A percentile compares a stretch with the other conserved stretches of the same genome.
Conservation (phyloP, 2,329 filamentous ascomycete genomes). For the Hymenoscyphus linearis region DNA sequence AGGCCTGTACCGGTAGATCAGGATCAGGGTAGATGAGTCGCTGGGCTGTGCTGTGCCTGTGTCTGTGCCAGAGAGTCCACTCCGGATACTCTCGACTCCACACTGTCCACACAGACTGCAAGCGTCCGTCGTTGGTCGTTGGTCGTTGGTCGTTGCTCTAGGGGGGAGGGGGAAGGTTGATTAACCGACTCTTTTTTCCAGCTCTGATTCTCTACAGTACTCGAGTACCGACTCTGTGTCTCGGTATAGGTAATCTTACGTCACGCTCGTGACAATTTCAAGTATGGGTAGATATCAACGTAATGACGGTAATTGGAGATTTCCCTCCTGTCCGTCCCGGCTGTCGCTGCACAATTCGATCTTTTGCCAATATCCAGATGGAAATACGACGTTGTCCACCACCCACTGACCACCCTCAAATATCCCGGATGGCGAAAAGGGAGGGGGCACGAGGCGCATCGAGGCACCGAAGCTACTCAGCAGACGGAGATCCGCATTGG, state of each 20-base stretch:
- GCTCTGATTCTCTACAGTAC: too few relatives aligned
- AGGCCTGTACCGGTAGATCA: too few relatives aligned
- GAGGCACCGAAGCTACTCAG: neutral
- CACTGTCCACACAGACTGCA: too few relatives aligned
- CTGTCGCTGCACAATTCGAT: neutral
- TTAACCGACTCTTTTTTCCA: neutral
- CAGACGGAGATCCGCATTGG: neutral
- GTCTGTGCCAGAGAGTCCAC: too few relatives aligned
- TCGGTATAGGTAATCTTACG: too few relatives aligned
- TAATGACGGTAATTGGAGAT: neutral
- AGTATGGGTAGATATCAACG: neutral
- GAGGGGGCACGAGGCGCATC: neutral
- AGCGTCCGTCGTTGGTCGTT: too few relatives aligned
- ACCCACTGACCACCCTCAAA: neutral
- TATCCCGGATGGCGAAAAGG: neutral
- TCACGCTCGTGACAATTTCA: neutral
- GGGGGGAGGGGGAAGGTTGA: neutral
- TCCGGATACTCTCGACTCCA: too few relatives aligned
- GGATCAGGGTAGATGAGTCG: neutral
- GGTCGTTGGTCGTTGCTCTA: neutral
- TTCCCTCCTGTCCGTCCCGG: neutral
- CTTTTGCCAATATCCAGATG: neutral
- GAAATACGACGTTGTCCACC: neutral
- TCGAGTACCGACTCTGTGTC: too few relatives aligned
- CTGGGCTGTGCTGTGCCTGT: neutral